Evolutionary conservation across 2,329 filamentous ascomycete species (phyloP).

Genomic region (Alternaria sp.): DNA sequence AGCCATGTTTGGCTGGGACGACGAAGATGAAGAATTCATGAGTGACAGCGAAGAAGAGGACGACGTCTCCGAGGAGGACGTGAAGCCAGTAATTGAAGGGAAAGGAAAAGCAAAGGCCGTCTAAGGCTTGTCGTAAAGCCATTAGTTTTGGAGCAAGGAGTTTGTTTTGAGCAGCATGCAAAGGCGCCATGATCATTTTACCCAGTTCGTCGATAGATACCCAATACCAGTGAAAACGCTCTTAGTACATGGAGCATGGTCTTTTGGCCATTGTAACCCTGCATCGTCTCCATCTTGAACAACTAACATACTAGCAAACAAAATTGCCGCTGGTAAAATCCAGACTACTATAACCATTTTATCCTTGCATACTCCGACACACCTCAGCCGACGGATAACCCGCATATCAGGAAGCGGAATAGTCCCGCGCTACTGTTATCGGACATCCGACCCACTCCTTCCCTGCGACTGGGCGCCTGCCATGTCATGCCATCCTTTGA

Average conservation of each 20-base stretch:
- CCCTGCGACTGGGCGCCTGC: slow-evolving; percentile 29
- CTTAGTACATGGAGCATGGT: neutral
- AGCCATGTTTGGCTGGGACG: slow-evolving; percentile 79
- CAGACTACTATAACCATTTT: neutral
- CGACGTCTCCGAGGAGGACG: too few species aligned
- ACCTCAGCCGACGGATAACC: slow-evolving; percentile 22
- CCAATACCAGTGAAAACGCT: slow-evolving; percentile 13
- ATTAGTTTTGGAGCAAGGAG: neutral
- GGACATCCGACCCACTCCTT: slow-evolving; percentile 22
- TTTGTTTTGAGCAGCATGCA: slow-evolving; percentile 5
- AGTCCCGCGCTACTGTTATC: slow-evolving; percentile 29
- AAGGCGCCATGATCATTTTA: slow-evolving; percentile 11
- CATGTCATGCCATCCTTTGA: slow-evolving; percentile 25
- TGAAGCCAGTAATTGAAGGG: slow-evolving; percentile 42
- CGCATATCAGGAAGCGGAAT: slow-evolving; percentile 23
- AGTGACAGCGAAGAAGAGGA: slow-evolving; percentile 58
- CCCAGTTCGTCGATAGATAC: slow-evolving; percentile 18
- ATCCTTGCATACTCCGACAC: neutral
- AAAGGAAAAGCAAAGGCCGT: slow-evolving; percentile 56
- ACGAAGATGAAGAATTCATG: slow-evolving; percentile 66
- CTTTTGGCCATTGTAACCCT: neutral
- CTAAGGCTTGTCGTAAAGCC: slow-evolving; percentile 6
- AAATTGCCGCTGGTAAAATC: neutral
- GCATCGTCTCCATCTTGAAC: neutral
- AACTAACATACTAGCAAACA: neutral